Conservation (phyloP, 257 asterid species). For the Solanum ossicruentum region DNA sequence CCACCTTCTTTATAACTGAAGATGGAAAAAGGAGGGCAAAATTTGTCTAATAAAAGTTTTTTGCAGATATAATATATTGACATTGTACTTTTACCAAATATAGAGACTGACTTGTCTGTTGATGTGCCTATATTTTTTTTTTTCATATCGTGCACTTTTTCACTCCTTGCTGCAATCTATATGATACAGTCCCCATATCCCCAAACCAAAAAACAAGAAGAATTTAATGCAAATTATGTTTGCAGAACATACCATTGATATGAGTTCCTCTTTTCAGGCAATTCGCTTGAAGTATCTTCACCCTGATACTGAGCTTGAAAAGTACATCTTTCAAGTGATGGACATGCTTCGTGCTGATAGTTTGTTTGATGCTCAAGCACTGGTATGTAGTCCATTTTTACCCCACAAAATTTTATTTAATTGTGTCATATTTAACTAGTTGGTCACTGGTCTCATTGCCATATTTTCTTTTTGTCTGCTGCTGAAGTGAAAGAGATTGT, state of each 20-base stretch:
- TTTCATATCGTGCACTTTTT: background rate
- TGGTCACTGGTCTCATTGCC: background rate
- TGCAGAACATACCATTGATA: background rate
- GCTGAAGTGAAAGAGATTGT: background rate
- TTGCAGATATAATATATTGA: background rate
- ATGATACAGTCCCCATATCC: background rate
- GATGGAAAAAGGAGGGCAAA: background rate
- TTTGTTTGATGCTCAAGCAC: slow-evolving; percentile 76
- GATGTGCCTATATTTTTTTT: background rate
- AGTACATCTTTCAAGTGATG: slow-evolving; percentile 53
- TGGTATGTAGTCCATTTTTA: slow-evolving; percentile 37
- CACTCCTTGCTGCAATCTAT: background rate
- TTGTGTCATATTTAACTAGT: background rate
- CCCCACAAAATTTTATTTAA: background rate
- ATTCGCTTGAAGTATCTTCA: slow-evolving; percentile 71
- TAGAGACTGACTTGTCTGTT: background rate
- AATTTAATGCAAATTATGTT: background rate
- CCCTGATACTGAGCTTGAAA: slow-evolving; percentile 86
- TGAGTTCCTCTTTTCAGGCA: slow-evolving; percentile 44
- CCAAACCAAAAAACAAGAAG: background rate
- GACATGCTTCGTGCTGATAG: slow-evolving; percentile 78
- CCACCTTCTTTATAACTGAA: background rate
- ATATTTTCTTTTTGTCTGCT: background rate
- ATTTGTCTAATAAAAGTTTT: background rate
- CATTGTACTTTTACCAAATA: background rate